A percentile compares a stretch with the other conserved stretches of the same genome.
Evolutionary conservation across 179 eudicot species (phyloP).

Genomic region (Carnegiea gigantea): DNA sequence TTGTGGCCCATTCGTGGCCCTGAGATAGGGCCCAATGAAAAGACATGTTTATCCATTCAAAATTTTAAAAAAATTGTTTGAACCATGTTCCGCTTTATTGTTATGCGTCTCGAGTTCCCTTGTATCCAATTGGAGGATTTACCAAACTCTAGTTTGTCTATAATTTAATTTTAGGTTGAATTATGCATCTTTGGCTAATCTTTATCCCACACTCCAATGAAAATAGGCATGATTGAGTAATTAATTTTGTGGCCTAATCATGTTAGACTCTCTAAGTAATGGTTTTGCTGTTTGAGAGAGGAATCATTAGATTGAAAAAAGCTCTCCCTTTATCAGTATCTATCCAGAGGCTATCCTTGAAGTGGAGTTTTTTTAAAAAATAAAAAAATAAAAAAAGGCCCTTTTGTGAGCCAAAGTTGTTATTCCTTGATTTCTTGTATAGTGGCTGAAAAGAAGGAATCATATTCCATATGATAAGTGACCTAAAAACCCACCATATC

Average conservation of each 20-base stretch:
- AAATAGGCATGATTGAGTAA: conserved; percentile 16
- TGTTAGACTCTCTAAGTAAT: conserved; percentile 1
- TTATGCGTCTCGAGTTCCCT: background rate
- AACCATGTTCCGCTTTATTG: no score
- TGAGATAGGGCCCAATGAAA: no score
- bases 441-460: conserved; percentile 53
- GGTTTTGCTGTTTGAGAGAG: conserved; percentile 10
- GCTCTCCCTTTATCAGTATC: conserved; percentile 22
- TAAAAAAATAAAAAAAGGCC: conserved; percentile 12
- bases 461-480: conserved; percentile 36
- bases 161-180: background rate
- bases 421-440: conserved; percentile 26
- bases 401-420: conserved; percentile 33
- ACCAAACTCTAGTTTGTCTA: background rate
- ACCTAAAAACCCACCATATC: conserved; percentile 21
- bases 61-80: no score
- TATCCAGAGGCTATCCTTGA: conserved; percentile 24
- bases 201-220: conserved; percentile 19
- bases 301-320: conserved; percentile 22
- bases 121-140: background rate
- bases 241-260: background rate
- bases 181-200: conserved; percentile 10
- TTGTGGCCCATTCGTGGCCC: no score
- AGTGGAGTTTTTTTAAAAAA: conserved; percentile 6
- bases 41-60: no score